A percentile compares a stretch with the other conserved stretches of the same genome.
These are phyloP conservation scores for Nicotiana tabacum DNA, from an alignment of 257 asterid genomes.

Conservation along the genomic window DNA sequence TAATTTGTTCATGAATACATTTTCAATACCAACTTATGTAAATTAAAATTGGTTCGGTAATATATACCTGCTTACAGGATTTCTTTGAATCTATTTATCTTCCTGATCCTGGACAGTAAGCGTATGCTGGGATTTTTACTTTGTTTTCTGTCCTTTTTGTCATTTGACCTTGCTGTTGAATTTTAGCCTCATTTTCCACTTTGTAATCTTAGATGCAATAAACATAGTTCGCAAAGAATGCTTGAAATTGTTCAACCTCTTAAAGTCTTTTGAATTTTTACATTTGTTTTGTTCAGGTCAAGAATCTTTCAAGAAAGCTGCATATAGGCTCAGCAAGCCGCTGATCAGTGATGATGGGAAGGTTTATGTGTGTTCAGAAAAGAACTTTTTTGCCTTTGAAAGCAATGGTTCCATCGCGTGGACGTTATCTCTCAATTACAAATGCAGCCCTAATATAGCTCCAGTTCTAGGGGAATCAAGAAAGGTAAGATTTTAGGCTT, in stretches of 20 bases:
- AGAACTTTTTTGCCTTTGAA: conserved; percentile 57
- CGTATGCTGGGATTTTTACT: not conserved
- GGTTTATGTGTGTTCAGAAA: conserved; percentile 58
- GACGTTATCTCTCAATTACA: conserved; percentile 48
- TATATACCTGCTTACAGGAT: not conserved
- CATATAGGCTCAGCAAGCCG: conserved; percentile 41
- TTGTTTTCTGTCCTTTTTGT: not conserved
- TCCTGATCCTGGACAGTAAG: not conserved
- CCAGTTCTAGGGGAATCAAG: conserved; percentile 76
- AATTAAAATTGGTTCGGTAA: not conserved
- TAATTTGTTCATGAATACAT: not conserved
- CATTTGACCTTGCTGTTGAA: not conserved
- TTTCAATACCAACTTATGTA: not conserved
- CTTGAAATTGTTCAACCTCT: not conserved
- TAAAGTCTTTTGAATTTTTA: not conserved
- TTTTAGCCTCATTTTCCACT: not conserved
- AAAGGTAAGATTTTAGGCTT: conserved; percentile 41
- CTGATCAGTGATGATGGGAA: conserved; percentile 76
- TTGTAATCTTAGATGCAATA: not conserved
- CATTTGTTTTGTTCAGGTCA: conserved; percentile 28
- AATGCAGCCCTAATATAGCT: conserved; percentile 49
- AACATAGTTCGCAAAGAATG: not conserved
- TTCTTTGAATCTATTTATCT: not conserved
- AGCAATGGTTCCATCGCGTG: conserved; percentile 76
- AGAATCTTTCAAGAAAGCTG: conserved; percentile 28